Evolutionary conservation across 495 filamentous ascomycete genomes (phyloP).

Genomic region (Penicillium samsonianum): DNA sequence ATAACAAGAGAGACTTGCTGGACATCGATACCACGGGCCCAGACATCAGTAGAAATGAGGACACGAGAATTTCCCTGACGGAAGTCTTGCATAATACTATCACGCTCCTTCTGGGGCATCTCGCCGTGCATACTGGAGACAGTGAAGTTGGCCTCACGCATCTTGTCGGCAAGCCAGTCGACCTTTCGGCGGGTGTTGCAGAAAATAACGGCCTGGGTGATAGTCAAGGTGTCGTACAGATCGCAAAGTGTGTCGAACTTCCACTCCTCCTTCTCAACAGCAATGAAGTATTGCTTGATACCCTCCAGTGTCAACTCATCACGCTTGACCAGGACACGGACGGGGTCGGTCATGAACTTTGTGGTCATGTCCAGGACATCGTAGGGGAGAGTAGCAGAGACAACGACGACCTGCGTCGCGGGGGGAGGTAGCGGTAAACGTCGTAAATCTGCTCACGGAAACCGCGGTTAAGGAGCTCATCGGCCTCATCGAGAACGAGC

Average conservation of each 20-base stretch:
- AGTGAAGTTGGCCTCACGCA: conserved; percentile 96
- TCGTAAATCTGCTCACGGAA: conserved; percentile 99
- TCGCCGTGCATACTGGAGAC: conserved; percentile 99
- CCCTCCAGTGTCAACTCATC: conserved; percentile 98
- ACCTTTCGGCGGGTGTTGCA: conserved; percentile 99
- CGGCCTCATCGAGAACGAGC: conserved; percentile 96
- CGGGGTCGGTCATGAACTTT: conserved; percentile 99
- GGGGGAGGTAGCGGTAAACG: conserved; percentile 96
- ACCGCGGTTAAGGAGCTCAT: conserved; percentile 87
- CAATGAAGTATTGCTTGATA: conserved; percentile 99
- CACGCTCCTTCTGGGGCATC: conserved; percentile 96
- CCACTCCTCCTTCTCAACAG: conserved; percentile 99
- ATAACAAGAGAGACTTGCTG: conserved; percentile 99
- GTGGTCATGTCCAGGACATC: conserved; percentile 99
- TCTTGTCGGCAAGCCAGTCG: conserved; percentile 99
- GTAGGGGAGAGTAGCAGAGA: conserved; percentile 95
- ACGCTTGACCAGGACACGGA: conserved; percentile 99
- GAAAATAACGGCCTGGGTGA: conserved; percentile 99
- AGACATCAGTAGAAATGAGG: conserved; percentile 96
- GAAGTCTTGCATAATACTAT: conserved; percentile 99
- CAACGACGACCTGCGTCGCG: conserved; percentile 94
- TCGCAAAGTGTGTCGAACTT: conserved; percentile 99
- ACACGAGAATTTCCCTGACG: conserved; percentile 93
- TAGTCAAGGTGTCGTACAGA: conserved; percentile 98
- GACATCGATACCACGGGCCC: conserved; percentile 98